phyloP scores from a whole-genome alignment of 305 asterid species.

The Solanum hybrid region DNA sequence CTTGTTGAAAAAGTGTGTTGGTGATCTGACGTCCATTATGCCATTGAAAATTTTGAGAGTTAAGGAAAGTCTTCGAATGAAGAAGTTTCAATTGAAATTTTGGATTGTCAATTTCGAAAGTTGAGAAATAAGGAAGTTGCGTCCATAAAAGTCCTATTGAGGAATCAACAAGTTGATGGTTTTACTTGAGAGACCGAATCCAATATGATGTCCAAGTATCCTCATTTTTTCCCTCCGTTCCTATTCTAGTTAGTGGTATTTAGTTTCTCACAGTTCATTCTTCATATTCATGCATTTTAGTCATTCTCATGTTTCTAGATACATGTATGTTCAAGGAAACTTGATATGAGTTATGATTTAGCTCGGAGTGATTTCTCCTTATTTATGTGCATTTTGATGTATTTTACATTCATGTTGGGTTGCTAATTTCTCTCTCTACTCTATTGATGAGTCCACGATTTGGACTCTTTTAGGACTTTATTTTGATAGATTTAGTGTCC shows the following conservation, averaged over 20 bases:
- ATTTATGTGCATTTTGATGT: neutral
- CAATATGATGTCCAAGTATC: neutral
- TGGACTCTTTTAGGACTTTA: too few species aligned
- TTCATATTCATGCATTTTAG: too few species aligned
- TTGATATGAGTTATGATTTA: neutral
- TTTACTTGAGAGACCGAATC: neutral
- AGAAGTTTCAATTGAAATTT: neutral
- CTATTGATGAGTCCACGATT: too few species aligned
- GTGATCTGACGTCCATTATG: neutral
- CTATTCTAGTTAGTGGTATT: neutral
- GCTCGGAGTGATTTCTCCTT: neutral
- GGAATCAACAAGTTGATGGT: neutral
- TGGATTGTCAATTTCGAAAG: neutral
- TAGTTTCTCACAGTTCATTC: neutral
- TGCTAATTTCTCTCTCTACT: neutral
- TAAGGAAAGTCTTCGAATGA: neutral
- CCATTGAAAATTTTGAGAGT: neutral
- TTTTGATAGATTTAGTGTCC: too few species aligned
- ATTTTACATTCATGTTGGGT: neutral
- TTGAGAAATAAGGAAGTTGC: neutral
- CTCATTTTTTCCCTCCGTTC: neutral
- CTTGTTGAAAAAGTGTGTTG: neutral
- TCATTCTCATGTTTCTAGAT: neutral
- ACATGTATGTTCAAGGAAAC: neutral
- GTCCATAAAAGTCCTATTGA: neutral